A percentile compares a stretch with the other conserved stretches of the same genome.
Conservation (phyloP, 441 rosid genomes). For the Sinapis alba region DNA sequence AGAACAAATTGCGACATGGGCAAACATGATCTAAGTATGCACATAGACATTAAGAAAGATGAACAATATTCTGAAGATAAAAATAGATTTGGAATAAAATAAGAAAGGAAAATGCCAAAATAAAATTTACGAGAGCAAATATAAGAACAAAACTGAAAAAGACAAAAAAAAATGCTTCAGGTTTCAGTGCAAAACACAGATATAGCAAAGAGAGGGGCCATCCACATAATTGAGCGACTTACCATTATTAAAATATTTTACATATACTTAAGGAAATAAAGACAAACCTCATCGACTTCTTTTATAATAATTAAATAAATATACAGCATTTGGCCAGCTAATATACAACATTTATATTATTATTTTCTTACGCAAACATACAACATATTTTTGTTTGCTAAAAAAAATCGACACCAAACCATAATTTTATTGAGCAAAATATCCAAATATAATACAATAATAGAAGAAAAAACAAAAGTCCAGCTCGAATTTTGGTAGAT, state of each 20-base stretch:
- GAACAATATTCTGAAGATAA: background rate
- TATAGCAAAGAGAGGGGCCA: slow-evolving; percentile 34
- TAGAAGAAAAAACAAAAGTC: background rate
- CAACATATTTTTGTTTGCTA: background rate
- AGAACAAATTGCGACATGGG: slow-evolving; percentile 37
- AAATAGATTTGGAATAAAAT: slow-evolving; percentile 10
- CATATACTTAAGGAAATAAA: slow-evolving; percentile 34
- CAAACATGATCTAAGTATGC: slow-evolving; percentile 21
- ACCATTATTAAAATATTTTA: background rate
- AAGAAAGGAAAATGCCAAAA: slow-evolving; percentile 28
- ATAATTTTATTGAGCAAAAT: background rate
- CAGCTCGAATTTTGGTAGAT: background rate
- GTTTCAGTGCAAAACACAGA: slow-evolving; percentile 42
- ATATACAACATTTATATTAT: background rate
- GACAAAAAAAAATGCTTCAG: slow-evolving; percentile 28
- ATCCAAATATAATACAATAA: background rate
- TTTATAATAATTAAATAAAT: background rate
- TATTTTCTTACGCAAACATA: background rate
- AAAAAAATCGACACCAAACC: background rate
- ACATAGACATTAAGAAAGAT: background rate
- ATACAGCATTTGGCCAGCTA: background rate
- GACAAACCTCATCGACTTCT: slow-evolving; percentile 24
- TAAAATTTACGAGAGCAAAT: slow-evolving; percentile 15
- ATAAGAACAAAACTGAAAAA: slow-evolving; percentile 41
- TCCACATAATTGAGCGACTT: slow-evolving; percentile 9